phyloP scores from a whole-genome alignment of 2,329 filamentous ascomycete species.

The Colletotrichum higginsianum region DNA sequence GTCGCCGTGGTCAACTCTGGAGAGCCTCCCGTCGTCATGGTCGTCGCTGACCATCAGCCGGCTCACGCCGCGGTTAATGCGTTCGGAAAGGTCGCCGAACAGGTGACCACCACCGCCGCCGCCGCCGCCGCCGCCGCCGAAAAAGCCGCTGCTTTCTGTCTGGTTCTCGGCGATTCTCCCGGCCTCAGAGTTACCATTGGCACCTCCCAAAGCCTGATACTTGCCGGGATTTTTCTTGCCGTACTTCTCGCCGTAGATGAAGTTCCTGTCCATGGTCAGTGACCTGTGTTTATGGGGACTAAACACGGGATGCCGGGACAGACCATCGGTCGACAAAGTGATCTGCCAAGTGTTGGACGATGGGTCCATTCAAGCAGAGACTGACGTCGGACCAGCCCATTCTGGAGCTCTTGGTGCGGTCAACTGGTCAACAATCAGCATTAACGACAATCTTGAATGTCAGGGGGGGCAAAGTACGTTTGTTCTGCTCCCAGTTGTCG shows the following conservation, averaged over 20 bases:
- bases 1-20: slow-evolving; percentile 42
- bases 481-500: slow-evolving; percentile 85
- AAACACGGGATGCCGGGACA: slow-evolving; percentile 29
- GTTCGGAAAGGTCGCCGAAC: slow-evolving; percentile 61
- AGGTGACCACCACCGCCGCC: slow-evolving; percentile 50
- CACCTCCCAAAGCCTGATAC: slow-evolving; percentile 56
- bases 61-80: slow-evolving; percentile 58
- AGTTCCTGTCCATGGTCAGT: slow-evolving; percentile 71
- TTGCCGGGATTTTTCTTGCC: slow-evolving; percentile 64
- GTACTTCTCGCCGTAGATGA: slow-evolving; percentile 89
- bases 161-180: slow-evolving; percentile 30
- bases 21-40: slow-evolving; percentile 44
- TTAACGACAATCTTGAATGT: neutral
- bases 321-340: slow-evolving; percentile 90
- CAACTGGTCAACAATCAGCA: slow-evolving; percentile 62
- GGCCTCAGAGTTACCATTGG: slow-evolving; percentile 37
- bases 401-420: slow-evolving; percentile 82
- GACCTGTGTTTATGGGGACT: too few species aligned
- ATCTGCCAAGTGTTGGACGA: slow-evolving; percentile 79
- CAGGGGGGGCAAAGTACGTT: slow-evolving; percentile 60
- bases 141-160: slow-evolving; percentile 41
- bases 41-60: slow-evolving; percentile 56
- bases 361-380: slow-evolving; percentile 81
- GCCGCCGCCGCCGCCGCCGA: slow-evolving; percentile 44
- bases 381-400: slow-evolving; percentile 96